These are phyloP conservation scores for Penicillium sp. DNA, from an alignment of 2,329 filamentous ascomycete genomes.

Conservation along the genomic window DNA sequence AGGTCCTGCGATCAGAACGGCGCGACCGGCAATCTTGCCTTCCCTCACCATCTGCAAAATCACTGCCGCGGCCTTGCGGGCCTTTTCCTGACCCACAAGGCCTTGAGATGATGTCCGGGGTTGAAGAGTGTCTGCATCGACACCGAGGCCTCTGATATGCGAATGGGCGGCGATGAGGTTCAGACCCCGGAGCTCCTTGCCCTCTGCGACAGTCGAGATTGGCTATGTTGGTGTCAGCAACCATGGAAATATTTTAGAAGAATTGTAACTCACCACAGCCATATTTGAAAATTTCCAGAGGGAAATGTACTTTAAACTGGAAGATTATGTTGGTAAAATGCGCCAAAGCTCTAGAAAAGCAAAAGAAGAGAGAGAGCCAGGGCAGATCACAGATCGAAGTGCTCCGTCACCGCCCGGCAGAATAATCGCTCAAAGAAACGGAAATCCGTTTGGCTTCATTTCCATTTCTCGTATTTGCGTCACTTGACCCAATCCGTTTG, in stretches of 20 bases:
- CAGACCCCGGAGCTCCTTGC: constrained; percentile 90
- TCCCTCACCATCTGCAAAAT: constrained; percentile 99
- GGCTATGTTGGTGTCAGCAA: constrained; percentile 41
- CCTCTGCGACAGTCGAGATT: constrained; percentile 86
- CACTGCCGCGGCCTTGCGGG: constrained; percentile 90
- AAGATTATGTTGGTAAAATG: constrained; percentile 4
- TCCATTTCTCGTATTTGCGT: neutral
- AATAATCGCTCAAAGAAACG: constrained; percentile 13
- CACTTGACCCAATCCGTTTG: neutral
- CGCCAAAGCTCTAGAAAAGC: constrained; percentile 7
- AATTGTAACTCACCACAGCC: constrained; percentile 36
- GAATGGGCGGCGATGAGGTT: constrained; percentile 98
- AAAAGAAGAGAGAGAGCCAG: constrained; percentile 8
- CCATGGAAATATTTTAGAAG: neutral
- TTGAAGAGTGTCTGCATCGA: constrained; percentile 87
- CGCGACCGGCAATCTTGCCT: constrained; percentile 94
- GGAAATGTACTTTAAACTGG: neutral
- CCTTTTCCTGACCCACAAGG: constrained; percentile 93
- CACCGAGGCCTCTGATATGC: constrained; percentile 91
- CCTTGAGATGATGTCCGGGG: constrained; percentile 84
- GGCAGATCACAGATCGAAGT: constrained; percentile 9
- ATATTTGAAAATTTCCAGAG: constrained; percentile 24
- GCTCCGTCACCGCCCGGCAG: constrained; percentile 29
- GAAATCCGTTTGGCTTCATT: neutral
- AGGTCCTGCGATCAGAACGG: constrained; percentile 90